phyloP scores from a whole-genome alignment of 2,329 filamentous ascomycete species.

The Aureobasidium uvarum region DNA sequence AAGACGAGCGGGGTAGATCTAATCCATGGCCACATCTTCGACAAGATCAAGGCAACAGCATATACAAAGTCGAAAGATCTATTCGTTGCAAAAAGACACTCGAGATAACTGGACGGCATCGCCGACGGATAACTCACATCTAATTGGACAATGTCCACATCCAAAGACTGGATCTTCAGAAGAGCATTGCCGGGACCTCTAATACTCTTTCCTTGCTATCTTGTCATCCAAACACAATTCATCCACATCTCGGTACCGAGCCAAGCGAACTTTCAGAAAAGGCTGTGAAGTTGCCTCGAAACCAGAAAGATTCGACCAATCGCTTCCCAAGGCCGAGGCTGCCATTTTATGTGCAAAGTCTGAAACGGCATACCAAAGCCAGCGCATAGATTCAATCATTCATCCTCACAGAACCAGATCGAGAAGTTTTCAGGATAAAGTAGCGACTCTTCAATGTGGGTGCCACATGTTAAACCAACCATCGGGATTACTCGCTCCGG shows the following conservation, averaged over 20 bases:
- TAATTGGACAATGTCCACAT: neutral
- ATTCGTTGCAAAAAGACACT: neutral
- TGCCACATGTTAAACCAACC: constrained; percentile 15
- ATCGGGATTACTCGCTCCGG: constrained; percentile 8
- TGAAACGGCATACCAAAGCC: neutral
- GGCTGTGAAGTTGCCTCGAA: neutral
- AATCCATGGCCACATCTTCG: neutral
- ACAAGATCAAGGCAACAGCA: constrained; percentile 1
- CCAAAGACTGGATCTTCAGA: neutral
- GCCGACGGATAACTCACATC: neutral
- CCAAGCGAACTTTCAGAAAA: neutral
- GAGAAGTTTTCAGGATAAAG: too few species aligned
- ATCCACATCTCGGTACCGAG: neutral
- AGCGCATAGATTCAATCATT: neutral
- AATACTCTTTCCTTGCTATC: neutral
- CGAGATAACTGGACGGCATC: neutral
- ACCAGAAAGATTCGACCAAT: neutral
- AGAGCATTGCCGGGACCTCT: neutral
- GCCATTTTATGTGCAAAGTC: neutral
- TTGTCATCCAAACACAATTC: neutral
- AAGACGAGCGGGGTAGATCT: neutral
- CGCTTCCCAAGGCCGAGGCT: neutral
- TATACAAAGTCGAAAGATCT: neutral
- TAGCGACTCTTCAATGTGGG: neutral
- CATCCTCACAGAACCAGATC: too few species aligned